Percentiles rank a stretch among this genome's conserved stretches.
These are phyloP conservation scores for Candida insectorum DNA, from an alignment of 805 yeast species.

Conservation along the genomic window DNA sequence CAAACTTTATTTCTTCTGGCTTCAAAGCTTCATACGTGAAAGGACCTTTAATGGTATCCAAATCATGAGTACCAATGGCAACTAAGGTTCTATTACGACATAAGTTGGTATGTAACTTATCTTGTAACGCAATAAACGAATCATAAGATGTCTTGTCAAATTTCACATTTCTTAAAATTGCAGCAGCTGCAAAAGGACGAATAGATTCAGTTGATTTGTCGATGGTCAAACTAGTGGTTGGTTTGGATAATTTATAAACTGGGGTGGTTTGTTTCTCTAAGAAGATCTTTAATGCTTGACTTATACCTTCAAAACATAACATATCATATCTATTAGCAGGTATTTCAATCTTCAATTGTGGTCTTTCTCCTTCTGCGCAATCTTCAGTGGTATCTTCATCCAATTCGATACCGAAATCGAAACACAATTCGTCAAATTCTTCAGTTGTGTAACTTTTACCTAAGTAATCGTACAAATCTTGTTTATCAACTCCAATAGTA, in stretches of 20 bases:
- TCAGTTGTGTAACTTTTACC: constrained; percentile 64
- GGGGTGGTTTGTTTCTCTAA: constrained; percentile 71
- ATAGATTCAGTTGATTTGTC: constrained; percentile 68
- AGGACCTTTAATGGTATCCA: constrained; percentile 74
- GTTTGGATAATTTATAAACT: constrained; percentile 58
- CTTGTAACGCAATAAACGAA: constrained; percentile 94
- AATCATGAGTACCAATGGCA: constrained; percentile 98
- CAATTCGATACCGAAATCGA: constrained; percentile 94
- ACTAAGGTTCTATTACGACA: constrained; percentile 97
- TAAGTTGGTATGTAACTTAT: constrained; percentile 88
- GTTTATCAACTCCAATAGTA: constrained; percentile 92
- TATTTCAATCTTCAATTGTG: constrained; percentile 94
- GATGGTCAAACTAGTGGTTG: constrained; percentile 63
- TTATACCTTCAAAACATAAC: constrained; percentile 97
- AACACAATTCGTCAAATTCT: constrained; percentile 95
- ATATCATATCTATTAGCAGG: constrained; percentile 98
- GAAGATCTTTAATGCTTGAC: constrained; percentile 90
- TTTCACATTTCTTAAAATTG: constrained; percentile 79
- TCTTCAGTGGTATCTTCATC: constrained; percentile 94
- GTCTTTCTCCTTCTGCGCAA: constrained; percentile 74
- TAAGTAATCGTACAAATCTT: constrained; percentile 79
- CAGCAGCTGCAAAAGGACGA: constrained; percentile 94
- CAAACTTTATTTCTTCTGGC: constrained; percentile 72
- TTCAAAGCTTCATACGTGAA: constrained; percentile 83
- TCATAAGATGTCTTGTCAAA: constrained; percentile 86